Base-by-base conservation (phyloP, 176 grass and related monocot species). In the Musa beccarii region DNA sequence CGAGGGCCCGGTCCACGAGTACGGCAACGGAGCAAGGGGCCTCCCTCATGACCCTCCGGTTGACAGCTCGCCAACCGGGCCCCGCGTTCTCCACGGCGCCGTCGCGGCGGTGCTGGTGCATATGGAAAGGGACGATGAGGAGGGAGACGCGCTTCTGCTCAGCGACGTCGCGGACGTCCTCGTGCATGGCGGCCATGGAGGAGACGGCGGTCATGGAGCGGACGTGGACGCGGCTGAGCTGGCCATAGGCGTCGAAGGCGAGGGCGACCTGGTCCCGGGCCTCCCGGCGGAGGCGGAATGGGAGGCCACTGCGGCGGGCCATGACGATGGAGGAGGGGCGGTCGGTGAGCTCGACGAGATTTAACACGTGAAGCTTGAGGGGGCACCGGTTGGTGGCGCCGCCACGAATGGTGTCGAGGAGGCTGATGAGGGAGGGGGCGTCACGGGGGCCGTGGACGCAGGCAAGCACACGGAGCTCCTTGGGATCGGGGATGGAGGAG, bases 1-100 rank as follows among this genome's bases (percentile, higher is more conserved):
- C 66, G 3, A 84, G 20, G 11, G 49, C 84, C 1, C 89, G 89
- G 74, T 96, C 89, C 9, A 91, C 84, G 68, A 96, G 69, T 75
- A 96, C 75, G 59, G 89, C 92, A 12, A 91, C 76, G 1, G 92
- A 87, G 84, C 92, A 96, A 0, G 86, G 86, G 59, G 84, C 61
- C 53, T 77, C 64, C 4, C 84, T 49, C 19, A 96, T 25, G 52
- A 96, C 29, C 52, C 81, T 76, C 2, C 73, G 68, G 79, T 96
- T 96, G 10, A 91, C 29, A 17, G 59, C 68, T 7, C 76, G 77
- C 7, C 81, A 69, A 2, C 75, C 89, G 14, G 91, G 77, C 10
- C n/a, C 76, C 1, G 82, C 79, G 69, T 79, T 85, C 53, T 89
- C 79, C 92, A 91, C 85, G 59, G 76, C 83, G 19, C 89, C 79